These are phyloP conservation scores for Xylaria hypoxylon DNA, from an alignment of 2,329 filamentous ascomycete genomes.

Conservation along the genomic window DNA sequence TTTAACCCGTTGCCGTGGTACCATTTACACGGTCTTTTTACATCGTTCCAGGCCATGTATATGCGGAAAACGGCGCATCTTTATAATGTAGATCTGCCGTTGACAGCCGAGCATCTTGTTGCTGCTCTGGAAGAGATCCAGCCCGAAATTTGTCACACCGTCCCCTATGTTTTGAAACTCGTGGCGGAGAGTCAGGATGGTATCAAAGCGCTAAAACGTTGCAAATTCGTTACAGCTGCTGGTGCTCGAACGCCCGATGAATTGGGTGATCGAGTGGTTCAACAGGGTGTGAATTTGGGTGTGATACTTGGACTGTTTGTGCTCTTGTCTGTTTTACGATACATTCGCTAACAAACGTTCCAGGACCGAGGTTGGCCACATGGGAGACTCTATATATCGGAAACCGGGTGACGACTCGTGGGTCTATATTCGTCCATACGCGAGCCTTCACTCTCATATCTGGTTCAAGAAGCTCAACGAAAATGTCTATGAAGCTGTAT, in stretches of 20 bases:
- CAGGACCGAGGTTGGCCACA: conserved; percentile 58
- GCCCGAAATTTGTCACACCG: conserved; percentile 56
- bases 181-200: conserved; percentile 54
- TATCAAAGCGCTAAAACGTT: conserved; percentile 52
- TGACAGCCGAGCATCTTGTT: conserved; percentile 53
- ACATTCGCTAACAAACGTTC: conserved; percentile 29
- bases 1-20: conserved; percentile 60
- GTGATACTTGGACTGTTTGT: conserved; percentile 57
- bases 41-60: conserved; percentile 58
- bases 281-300: conserved; percentile 53
- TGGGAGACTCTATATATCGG: conserved; percentile 56
- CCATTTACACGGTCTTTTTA: conserved; percentile 57
- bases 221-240: conserved; percentile 55
- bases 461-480: conserved; percentile 54
- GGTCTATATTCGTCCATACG: conserved; percentile 57
- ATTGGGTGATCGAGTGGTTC: conserved; percentile 54
- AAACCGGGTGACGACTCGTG: conserved; percentile 54
- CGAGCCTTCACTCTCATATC: conserved; percentile 52
- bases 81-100: conserved; percentile 55
- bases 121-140: conserved; percentile 52
- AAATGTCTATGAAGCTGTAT: conserved; percentile 52
- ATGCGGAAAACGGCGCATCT: conserved; percentile 56
- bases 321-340: neutral
- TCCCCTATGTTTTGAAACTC: conserved; percentile 57
- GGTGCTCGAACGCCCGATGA: conserved; percentile 58